Evolutionary conservation across 108 stramenopile species (phyloP).

Genomic region (Nitzschia sp.): DNA sequence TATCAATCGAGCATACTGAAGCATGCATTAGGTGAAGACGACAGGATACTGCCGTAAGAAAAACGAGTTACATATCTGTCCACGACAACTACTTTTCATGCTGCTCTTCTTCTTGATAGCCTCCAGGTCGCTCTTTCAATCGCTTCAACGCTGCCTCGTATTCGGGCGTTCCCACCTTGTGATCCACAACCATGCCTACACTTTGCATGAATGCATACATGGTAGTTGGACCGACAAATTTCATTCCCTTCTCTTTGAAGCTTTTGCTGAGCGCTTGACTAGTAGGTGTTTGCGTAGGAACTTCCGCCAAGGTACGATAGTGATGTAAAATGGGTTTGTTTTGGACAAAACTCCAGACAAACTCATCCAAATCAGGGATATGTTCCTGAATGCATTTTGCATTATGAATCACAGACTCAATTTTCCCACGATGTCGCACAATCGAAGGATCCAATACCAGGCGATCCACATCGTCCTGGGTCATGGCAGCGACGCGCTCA

Average conservation of each 20-base stretch:
- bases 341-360: constrained; percentile 64
- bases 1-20: too few relatives aligned
- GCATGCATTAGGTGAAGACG: too few relatives aligned
- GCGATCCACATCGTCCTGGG: constrained; percentile 36
- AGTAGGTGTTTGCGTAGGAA: constrained; percentile 37
- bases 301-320: constrained; percentile 24
- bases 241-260: constrained; percentile 52
- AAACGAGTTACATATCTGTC: too few relatives aligned
- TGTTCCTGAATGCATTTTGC: constrained; percentile 42
- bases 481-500: constrained; percentile 55
- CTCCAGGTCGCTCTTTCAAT: constrained; percentile 44
- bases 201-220: constrained; percentile 66
- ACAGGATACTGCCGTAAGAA: too few relatives aligned
- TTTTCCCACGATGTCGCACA: constrained; percentile 62
- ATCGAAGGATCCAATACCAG: constrained; percentile 34
- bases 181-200: constrained; percentile 67
- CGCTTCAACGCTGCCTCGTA: constrained; percentile 45
- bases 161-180: constrained; percentile 43
- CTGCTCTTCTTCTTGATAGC: constrained; percentile 34
- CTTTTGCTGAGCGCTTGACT: constrained; percentile 61
- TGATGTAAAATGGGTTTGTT: constrained; percentile 60
- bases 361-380: constrained; percentile 32
- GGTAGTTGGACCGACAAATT: constrained; percentile 65
- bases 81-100: neutral
- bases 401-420: constrained; percentile 54